Base-by-base conservation (phyloP, 441 rosid species). In the Erysimum cheiri region DNA sequence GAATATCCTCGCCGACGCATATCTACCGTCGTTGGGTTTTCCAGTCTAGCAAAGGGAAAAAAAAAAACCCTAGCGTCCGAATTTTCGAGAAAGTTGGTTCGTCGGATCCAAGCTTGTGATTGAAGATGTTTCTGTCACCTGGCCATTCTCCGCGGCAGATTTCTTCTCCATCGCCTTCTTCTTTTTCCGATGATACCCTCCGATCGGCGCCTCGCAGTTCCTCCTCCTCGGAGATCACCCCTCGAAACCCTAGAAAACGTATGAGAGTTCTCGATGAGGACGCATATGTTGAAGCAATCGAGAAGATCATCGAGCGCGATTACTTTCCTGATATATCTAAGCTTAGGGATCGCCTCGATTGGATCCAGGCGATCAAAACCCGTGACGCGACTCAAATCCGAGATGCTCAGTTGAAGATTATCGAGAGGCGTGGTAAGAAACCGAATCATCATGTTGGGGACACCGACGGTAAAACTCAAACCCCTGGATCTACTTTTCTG, bases 261-360 rank as follows among this genome's bases (percentile, higher is more conserved):
- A 37, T 85, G 35, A 67, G 76, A 14, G 98, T 92, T 17, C 93
- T 95, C 35, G 96, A 95, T 12, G 96, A 95, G 64, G 99, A 92
- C 76, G 78, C 86, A 4, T 92, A 92, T 55, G 95, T 88, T 0
- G 91, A 85, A 29, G 88, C 93, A 35, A 85, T 95, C 60, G 98
- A 95, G 93, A 85, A 82, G 80, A 89, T 95, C 74, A 84, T 95
- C 68, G 98, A 95, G 83, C 95, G 98, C 17, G 97, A 95, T 69
- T 95, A 79, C 85, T 95, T 92, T 78, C 99, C 98, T 2, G 98
- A 92, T 80, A 85, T 95, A 63, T 60, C 92, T 10, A 92, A 95
- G 90, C 98, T 94, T 52, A 92, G 85, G 35, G 99, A 92, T 70
- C 92, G 97, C 6, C 90, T 87, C 43, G 99, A 94, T 69, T 94